Evolutionary conservation across 805 yeast species (phyloP).

Genomic region (Candida chauliodis): DNA sequence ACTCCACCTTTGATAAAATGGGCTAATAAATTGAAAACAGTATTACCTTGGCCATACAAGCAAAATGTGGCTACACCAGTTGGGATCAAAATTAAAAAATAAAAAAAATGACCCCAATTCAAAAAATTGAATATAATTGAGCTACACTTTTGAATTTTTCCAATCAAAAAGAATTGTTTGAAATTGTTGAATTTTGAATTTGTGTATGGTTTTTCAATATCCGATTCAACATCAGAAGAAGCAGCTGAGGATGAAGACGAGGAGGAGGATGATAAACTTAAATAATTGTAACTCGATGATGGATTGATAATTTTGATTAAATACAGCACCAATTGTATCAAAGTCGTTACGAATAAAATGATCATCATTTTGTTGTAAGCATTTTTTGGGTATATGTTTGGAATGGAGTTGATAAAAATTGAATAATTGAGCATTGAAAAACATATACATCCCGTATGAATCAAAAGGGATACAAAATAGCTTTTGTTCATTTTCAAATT

Average conservation of each 20-base stretch:
- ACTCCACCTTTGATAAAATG: conserved; percentile 97
- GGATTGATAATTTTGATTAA: conserved; percentile 29
- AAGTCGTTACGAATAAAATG: conserved; percentile 51
- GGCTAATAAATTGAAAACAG: conserved; percentile 80
- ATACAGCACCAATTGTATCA: conserved; percentile 55
- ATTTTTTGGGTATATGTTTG: conserved; percentile 70
- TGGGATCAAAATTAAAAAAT: conserved; percentile 55
- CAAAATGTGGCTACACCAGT: conserved; percentile 64
- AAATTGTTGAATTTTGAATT: conserved; percentile 1
- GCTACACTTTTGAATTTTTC: conserved; percentile 13
- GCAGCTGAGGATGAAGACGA: conserved; percentile 6
- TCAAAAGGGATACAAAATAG: conserved; percentile 48
- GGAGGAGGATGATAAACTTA: conserved; percentile 12
- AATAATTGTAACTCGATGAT: conserved; percentile 11
- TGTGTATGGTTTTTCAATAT: not conserved
- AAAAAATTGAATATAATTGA: conserved; percentile 40
- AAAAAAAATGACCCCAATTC: conserved; percentile 64
- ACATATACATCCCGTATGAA: conserved; percentile 45
- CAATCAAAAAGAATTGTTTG: conserved; percentile 3
- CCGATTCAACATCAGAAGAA: conserved; percentile 1
- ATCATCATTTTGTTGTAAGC: conserved; percentile 66
- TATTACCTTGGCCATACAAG: conserved; percentile 61
- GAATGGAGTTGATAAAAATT: conserved; percentile 56
- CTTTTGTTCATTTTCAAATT: conserved; percentile 52
- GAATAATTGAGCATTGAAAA: conserved; percentile 54